Base-by-base conservation (phyloP, 495 filamentous ascomycete species). In the Neurospora discreta region DNA sequence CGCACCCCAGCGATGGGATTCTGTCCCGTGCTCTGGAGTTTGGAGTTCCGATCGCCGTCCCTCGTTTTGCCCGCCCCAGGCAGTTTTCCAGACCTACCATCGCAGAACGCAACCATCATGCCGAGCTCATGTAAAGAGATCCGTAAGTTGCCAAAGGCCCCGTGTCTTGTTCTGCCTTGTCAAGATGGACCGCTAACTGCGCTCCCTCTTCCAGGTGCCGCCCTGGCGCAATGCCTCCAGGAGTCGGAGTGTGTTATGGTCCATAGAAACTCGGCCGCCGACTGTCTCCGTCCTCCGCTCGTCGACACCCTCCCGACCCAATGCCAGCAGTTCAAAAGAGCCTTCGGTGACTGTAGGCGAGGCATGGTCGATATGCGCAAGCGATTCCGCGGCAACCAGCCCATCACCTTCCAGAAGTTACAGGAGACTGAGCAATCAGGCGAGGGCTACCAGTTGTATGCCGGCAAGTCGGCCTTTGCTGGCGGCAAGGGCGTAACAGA, bases 331-430 rank as follows among this genome's bases (percentile, higher is more conserved):
- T 86, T 99, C 71, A 91, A 93, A 80, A 93, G 91, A 79, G 94
- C 93, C 39, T 97, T 95, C 77, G 90, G 91, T 78, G 90, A 98
- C 79, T 99, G 95, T 89, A 96, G 97, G 77, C 91, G 94, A 71
- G 95, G 96, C 69, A 89, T 96, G 89, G 88, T 98, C 77, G 95
- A 99, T 82, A 99, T 99, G 96, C 91, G 96, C 78, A 99, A 99
- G 82, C 90, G 96, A 30, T 98, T 99, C 84, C 88, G 96, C 58
- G 96, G 95, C n/a, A 98, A 99, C 82, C 87, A 92, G 75, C 94
- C 95, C 60, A 86, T 97, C 73, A 85, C 88, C 36, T 86, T 91
- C 38, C 75, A 77, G 44, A 82, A 83, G 68, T 83, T 89, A 73
- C 89, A 94, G 76, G 85, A 91, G 68, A 85, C 83, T 43, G 88